Evolutionary conservation across 2,329 filamentous ascomycete genomes (phyloP).

Genomic region (Catunica adiposa): DNA sequence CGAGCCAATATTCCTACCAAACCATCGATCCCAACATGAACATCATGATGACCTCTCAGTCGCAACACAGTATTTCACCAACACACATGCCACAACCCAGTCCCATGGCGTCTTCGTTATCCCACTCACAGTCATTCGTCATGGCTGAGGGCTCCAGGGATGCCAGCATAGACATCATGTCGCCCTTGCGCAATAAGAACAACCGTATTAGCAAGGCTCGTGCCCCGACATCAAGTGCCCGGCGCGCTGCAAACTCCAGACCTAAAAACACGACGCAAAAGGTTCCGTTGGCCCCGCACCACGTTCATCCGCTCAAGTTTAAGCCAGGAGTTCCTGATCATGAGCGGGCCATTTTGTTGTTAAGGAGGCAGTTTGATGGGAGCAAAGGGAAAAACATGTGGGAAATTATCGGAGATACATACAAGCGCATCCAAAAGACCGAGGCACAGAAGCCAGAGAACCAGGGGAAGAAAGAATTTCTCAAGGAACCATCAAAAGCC

Average conservation of each 20-base stretch:
- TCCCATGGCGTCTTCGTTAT: neutral
- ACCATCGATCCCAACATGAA: neutral
- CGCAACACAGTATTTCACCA: constrained; percentile 13
- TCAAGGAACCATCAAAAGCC: constrained; percentile 28
- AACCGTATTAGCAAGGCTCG: neutral
- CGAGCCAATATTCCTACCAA: neutral
- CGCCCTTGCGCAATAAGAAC: neutral
- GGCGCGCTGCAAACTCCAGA: neutral
- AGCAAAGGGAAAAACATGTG: constrained; percentile 42
- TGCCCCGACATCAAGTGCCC: neutral
- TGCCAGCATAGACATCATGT: neutral
- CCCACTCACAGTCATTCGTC: neutral
- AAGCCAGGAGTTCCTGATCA: constrained; percentile 31
- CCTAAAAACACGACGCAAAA: constrained; percentile 3
- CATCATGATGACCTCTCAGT: neutral
- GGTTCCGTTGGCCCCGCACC: neutral
- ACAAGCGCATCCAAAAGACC: constrained; percentile 15
- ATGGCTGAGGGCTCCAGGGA: neutral
- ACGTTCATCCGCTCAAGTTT: constrained; percentile 22
- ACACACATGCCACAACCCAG: constrained; percentile 19
- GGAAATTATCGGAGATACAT: constrained; percentile 34
- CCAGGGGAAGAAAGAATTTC: constrained; percentile 17
- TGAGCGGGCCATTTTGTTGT: constrained; percentile 32
- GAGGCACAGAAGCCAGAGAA: neutral
- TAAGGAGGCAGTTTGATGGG: constrained; percentile 29